Evolutionary conservation across 441 rosid genomes (phyloP).

Genomic region (Syzygium malaccense): DNA sequence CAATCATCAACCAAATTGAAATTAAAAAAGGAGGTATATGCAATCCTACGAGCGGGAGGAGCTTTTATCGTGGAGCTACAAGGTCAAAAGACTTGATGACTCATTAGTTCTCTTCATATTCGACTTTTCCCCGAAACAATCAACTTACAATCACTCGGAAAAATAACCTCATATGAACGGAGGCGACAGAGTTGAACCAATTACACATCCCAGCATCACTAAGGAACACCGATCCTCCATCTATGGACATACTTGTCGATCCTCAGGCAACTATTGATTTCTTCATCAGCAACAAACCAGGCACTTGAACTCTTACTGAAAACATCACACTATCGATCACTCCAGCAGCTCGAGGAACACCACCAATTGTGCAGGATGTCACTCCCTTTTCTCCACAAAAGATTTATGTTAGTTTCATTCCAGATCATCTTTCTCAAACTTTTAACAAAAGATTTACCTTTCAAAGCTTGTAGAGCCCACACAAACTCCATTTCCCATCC

Average conservation of each 20-base stretch:
- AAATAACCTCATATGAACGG: neutral
- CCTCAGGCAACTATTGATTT: neutral
- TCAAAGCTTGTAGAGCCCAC: no score
- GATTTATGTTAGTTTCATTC: neutral
- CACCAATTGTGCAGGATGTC: neutral
- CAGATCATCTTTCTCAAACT: neutral
- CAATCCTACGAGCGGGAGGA: neutral
- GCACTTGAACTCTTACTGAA: neutral
- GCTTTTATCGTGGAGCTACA: neutral
- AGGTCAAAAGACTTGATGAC: neutral
- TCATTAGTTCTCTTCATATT: neutral
- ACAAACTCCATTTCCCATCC: neutral
- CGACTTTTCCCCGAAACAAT: no score
- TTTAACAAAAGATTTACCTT: neutral
- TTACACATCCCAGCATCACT: no score
- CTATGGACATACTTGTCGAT: neutral
- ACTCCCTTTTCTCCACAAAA: neutral
- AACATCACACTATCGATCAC: neutral
- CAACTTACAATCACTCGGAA: no score
- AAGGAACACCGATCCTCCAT: neutral
- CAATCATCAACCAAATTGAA: no score
- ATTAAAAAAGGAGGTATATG: no score
- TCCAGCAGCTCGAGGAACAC: neutral
- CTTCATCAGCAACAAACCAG: neutral
- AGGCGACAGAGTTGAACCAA: neutral